A percentile compares a stretch with the other conserved stretches of the same genome.
Conservation (phyloP, 2,329 filamentous ascomycete genomes). For the Aspergillus neoniger region DNA sequence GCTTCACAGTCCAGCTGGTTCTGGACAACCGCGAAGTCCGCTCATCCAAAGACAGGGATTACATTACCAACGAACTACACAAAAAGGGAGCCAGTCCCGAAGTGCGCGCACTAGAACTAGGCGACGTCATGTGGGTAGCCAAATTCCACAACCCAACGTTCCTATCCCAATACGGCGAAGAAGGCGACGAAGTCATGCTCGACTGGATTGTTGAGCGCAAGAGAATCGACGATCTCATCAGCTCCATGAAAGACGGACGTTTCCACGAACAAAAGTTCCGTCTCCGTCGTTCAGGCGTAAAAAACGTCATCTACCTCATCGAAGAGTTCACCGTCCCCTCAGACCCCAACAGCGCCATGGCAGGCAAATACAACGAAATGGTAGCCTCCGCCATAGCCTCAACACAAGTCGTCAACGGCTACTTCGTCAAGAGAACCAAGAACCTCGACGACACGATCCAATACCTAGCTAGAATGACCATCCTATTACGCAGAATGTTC, state of each 20-base stretch:
- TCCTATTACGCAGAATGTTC: slow-evolving; percentile 66
- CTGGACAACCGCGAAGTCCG: slow-evolving; percentile 75
- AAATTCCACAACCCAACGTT: slow-evolving; percentile 64
- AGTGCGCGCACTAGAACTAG: slow-evolving; percentile 69
- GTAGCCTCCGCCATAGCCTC: slow-evolving; percentile 73
- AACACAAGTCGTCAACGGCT: slow-evolving; percentile 76
- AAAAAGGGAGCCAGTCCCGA: slow-evolving; percentile 67
- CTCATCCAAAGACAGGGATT: slow-evolving; percentile 71
- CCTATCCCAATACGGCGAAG: slow-evolving; percentile 57
- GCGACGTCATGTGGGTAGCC: slow-evolving; percentile 78
- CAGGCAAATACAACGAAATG: slow-evolving; percentile 62
- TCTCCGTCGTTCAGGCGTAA: slow-evolving; percentile 69
- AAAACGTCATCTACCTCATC: slow-evolving; percentile 75
- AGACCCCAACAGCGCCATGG: slow-evolving; percentile 45
- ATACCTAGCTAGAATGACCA: slow-evolving; percentile 73
- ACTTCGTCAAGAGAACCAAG: slow-evolving; percentile 74
- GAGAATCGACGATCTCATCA: slow-evolving; percentile 75
- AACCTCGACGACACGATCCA: slow-evolving; percentile 77
- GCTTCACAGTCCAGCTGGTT: slow-evolving; percentile 71
- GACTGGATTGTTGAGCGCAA: slow-evolving; percentile 84
- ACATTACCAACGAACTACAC: slow-evolving; percentile 70
- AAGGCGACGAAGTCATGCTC: slow-evolving; percentile 67
- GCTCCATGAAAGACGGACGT: slow-evolving; percentile 77
- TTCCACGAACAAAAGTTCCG: slow-evolving; percentile 86
- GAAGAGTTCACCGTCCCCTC: slow-evolving; percentile 69